Percentiles rank a stretch among this genome's conserved stretches.
These are phyloP conservation scores for Nicotiana rustica DNA, from an alignment of 305 asterid species.

Conservation along the genomic window DNA sequence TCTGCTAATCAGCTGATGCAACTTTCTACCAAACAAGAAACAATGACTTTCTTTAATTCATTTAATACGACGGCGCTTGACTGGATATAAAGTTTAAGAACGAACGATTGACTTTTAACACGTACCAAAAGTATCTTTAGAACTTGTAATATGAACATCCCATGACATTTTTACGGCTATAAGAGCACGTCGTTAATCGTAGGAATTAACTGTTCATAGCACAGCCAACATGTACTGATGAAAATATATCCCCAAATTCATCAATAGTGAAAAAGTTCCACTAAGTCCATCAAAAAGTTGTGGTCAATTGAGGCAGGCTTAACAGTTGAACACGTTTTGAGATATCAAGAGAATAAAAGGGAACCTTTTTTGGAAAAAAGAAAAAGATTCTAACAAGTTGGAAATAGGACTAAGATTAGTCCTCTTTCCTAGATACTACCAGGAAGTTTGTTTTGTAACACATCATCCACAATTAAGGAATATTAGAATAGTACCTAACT, in stretches of 20 bases:
- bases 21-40: conserved; percentile 44
- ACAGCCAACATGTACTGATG: conserved; percentile 2
- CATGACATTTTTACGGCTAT: too few relatives aligned
- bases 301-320: conserved; percentile 29
- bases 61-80: background rate
- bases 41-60: background rate
- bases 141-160: too few relatives aligned
- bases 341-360: background rate
- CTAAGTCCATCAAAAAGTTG: conserved; percentile 4
- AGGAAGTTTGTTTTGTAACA: conserved; percentile 39
- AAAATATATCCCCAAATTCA: conserved; percentile 30
- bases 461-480: conserved; percentile 35
- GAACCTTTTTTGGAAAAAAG: background rate
- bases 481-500: conserved; percentile 39
- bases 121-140: background rate
- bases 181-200: too few relatives aligned
- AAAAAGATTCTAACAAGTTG: conserved; percentile 12
- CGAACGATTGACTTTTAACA: too few relatives aligned
- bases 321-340: conserved; percentile 31
- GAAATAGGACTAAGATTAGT: background rate
- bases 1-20: conserved; percentile 37
- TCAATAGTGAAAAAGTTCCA: conserved; percentile 6
- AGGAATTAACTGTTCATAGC: background rate
- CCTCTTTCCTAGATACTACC: conserved; percentile 8
- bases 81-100: too few relatives aligned